Percentiles rank a stretch among this genome's conserved stretches.
phyloP scores from a whole-genome alignment of 495 filamentous ascomycete genomes.

The Penicillium simplicissimum region DNA sequence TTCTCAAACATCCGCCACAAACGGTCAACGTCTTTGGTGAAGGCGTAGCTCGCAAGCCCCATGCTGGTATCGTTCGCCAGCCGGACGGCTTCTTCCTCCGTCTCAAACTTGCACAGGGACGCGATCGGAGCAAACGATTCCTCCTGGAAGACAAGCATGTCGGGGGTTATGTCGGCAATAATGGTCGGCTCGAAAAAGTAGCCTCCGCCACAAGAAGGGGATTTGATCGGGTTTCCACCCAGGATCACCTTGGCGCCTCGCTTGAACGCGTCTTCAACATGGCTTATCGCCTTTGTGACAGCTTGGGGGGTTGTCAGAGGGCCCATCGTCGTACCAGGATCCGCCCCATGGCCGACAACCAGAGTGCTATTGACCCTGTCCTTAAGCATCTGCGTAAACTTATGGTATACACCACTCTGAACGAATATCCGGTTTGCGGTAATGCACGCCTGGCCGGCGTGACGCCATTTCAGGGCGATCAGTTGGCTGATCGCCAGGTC shows the following conservation, averaged over 20 bases:
- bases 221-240: slow-evolving; percentile 47
- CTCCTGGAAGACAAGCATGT: slow-evolving; percentile 66
- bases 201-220: slow-evolving; percentile 46
- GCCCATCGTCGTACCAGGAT: slow-evolving; percentile 62
- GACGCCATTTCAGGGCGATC: slow-evolving; percentile 65
- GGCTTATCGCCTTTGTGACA: slow-evolving; percentile 60
- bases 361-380: slow-evolving; percentile 51
- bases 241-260: slow-evolving; percentile 60
- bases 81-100: slow-evolving; percentile 65
- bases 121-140: slow-evolving; percentile 72
- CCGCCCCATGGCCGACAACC: slow-evolving; percentile 64
- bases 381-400: slow-evolving; percentile 56
- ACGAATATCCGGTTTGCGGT: slow-evolving; percentile 74
- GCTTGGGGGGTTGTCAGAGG: slow-evolving; percentile 64
- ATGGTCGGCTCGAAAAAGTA: slow-evolving; percentile 78
- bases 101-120: slow-evolving; percentile 68
- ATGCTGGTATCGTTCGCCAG: slow-evolving; percentile 67
- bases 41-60: slow-evolving; percentile 72
- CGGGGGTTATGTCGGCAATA: slow-evolving; percentile 57
- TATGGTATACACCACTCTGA: slow-evolving; percentile 56
- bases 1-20: slow-evolving; percentile 73
- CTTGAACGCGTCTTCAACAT: slow-evolving; percentile 63
- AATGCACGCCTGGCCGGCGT: slow-evolving; percentile 72
- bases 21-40: slow-evolving; percentile 72
- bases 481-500: slow-evolving; percentile 60